A percentile compares a stretch with the other conserved stretches of the same genome.
These are phyloP conservation scores for Solanum hybrid DNA, from an alignment of 305 asterid species.

Conservation along the genomic window DNA sequence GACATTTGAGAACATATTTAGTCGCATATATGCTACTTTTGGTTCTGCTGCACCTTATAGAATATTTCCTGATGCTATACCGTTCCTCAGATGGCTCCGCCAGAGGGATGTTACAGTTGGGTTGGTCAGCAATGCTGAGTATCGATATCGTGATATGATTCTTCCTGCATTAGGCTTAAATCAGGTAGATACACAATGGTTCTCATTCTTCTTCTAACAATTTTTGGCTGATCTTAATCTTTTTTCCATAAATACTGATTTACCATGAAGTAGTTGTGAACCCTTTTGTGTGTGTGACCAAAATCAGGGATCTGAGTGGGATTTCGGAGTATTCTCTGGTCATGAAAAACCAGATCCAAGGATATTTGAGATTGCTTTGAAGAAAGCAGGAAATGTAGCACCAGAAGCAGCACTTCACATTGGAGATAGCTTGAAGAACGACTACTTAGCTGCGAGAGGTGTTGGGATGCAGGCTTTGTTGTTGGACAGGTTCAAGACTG, in stretches of 20 bases:
- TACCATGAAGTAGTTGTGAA: not conserved
- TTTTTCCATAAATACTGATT: not conserved
- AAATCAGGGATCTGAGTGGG: slow-evolving; percentile 89
- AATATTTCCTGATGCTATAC: slow-evolving; percentile 67
- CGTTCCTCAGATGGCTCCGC: slow-evolving; percentile 81
- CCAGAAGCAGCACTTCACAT: slow-evolving; percentile 78
- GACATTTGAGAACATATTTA: slow-evolving; percentile 78
- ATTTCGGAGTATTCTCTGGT: slow-evolving; percentile 76
- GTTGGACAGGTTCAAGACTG: slow-evolving; percentile 64
- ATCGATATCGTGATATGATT: slow-evolving; percentile 77
- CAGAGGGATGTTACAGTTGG: slow-evolving; percentile 57
- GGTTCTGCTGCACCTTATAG: slow-evolving; percentile 90
- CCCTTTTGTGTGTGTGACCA: not conserved
- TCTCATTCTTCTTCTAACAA: not conserved
- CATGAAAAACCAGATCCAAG: slow-evolving; percentile 61
- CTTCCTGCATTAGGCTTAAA: slow-evolving; percentile 87
- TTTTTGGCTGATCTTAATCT: not conserved
- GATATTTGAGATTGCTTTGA: slow-evolving; percentile 53
- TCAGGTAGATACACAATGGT: slow-evolving; percentile 32
- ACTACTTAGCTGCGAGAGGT: slow-evolving; percentile 64
- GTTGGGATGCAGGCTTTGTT: slow-evolving; percentile 79
- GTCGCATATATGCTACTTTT: slow-evolving; percentile 74
- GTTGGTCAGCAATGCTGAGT: slow-evolving; percentile 86
- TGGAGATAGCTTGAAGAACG: slow-evolving; percentile 88
- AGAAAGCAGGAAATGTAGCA: slow-evolving; percentile 61